Conservation (phyloP, 306 rosid genomes). For the Vigna hirtella region DNA sequence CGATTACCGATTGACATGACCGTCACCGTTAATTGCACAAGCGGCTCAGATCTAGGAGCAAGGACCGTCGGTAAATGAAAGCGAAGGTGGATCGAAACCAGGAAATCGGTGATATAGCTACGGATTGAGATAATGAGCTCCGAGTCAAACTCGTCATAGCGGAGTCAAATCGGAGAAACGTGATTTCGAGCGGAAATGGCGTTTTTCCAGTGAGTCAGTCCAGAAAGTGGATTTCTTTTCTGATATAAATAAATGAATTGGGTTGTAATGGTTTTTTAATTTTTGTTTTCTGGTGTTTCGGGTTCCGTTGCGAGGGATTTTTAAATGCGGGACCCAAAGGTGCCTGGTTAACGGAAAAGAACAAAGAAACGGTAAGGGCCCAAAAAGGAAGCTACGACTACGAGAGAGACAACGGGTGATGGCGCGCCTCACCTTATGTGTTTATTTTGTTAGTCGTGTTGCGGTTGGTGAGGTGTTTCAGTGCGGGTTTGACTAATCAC, state of each 20-base stretch:
- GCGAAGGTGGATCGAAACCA: constrained; percentile 50
- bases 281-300: background rate
- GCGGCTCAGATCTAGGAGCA: constrained; percentile 47
- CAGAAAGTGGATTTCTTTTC: constrained; percentile 13
- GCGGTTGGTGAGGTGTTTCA: background rate
- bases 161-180: constrained; percentile 51
- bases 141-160: constrained; percentile 54
- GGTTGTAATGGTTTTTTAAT: background rate
- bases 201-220: constrained; percentile 1
- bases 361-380: constrained; percentile 16
- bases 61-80: constrained; percentile 31
- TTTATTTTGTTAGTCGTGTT: background rate
- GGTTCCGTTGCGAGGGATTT: background rate
- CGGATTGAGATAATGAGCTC: constrained; percentile 41
- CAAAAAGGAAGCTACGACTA: background rate
- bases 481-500: background rate
- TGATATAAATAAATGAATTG: background rate
- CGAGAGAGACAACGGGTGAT: background rate
- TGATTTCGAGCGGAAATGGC: constrained; percentile 26
- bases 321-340: background rate
- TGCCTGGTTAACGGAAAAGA: constrained; percentile 19
- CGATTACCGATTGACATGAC: constrained; percentile 33
- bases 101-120: constrained; percentile 22
- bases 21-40: background rate
- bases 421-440: background rate